A percentile compares a stretch with the other conserved stretches of the same genome.
Conservation (phyloP, 2,329 filamentous ascomycete species). For the Dendrostoma leiphaemia region DNA sequence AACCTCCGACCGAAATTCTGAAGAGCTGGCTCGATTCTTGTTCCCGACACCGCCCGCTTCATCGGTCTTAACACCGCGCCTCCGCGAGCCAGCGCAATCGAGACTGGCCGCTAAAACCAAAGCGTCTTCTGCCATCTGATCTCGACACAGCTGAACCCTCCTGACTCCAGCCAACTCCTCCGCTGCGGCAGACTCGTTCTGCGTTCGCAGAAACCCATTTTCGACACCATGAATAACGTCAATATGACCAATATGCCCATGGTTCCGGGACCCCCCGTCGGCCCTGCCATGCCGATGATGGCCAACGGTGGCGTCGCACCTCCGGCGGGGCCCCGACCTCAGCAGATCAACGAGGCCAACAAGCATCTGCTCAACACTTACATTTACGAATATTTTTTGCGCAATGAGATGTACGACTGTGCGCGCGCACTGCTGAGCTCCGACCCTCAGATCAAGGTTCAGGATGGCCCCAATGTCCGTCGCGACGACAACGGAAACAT, state of each 20-base stretch:
- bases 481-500: conserved; percentile 66
- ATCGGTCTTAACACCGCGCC: conserved; percentile 8
- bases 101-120: conserved; percentile 4
- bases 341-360: conserved; percentile 43
- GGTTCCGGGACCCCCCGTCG: conserved; percentile 63
- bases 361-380: conserved; percentile 74
- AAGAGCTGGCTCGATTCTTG: conserved; percentile 19
- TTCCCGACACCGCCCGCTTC: conserved; percentile 10
- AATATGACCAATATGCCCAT: conserved; percentile 69
- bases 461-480: conserved; percentile 67
- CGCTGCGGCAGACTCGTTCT: conserved; percentile 37
- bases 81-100: neutral
- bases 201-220: conserved; percentile 27
- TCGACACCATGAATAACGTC: conserved; percentile 56
- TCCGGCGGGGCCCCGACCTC: conserved; percentile 33
- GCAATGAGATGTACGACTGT: conserved; percentile 78
- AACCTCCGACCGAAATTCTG: neutral
- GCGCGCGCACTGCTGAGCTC: conserved; percentile 71
- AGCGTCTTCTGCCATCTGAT: conserved; percentile 1
- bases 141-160: conserved; percentile 1
- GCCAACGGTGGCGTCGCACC: conserved; percentile 49
- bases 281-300: conserved; percentile 65
- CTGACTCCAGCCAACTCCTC: conserved; percentile 5
- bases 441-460: conserved; percentile 66
- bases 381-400: conserved; percentile 89